These are phyloP conservation scores for Tetrahymena thermophila DNA, from an alignment of 73 alveolate species.

Conservation along the genomic window DNA sequence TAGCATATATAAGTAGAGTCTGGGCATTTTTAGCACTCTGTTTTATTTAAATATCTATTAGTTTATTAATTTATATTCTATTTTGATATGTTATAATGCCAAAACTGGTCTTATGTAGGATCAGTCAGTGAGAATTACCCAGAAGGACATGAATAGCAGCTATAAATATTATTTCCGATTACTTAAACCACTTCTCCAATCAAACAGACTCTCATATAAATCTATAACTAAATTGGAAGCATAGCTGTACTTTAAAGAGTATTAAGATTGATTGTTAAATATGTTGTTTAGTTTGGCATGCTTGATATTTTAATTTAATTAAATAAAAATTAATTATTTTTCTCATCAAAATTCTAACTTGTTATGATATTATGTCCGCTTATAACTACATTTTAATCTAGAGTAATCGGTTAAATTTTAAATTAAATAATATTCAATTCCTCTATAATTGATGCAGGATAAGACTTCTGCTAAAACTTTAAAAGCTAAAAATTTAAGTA, in stretches of 20 bases:
- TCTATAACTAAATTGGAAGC: neutral
- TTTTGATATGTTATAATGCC: neutral
- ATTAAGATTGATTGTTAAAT: neutral
- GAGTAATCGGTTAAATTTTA: neutral
- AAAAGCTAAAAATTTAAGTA: neutral
- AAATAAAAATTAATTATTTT: neutral
- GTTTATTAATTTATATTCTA: neutral
- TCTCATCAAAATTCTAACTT: neutral
- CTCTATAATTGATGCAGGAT: neutral
- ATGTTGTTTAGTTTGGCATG: neutral
- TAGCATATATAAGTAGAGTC: neutral
- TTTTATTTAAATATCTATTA: neutral
- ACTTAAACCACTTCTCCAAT: neutral
- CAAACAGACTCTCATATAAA: neutral
- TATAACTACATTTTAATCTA: neutral
- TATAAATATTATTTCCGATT: neutral
- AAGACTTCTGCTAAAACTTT: neutral
- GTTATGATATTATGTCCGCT: neutral
- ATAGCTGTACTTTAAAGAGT: neutral
- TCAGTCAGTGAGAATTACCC: neutral
- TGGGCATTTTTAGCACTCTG: neutral
- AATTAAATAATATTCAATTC: neutral
- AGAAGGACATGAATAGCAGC: neutral
- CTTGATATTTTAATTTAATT: neutral
- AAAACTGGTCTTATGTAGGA: neutral